phyloP scores from a whole-genome alignment of 1,284 basidiomycete genomes.

The Puccinia horiana region DNA sequence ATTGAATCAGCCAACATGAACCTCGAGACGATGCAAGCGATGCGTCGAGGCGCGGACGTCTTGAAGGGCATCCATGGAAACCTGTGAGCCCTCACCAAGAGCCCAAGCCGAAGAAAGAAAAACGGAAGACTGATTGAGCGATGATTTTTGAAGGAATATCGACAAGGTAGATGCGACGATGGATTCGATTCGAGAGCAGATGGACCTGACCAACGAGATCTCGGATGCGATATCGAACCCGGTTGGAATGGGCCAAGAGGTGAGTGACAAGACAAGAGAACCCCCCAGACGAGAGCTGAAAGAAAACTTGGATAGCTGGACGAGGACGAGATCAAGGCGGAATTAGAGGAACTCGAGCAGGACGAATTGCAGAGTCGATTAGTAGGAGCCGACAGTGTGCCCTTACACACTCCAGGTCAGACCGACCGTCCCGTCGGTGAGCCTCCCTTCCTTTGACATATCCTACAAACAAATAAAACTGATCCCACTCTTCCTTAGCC shows the following conservation, averaged over 20 bases:
- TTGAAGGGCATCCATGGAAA: conserved; percentile 88
- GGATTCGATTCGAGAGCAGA: conserved; percentile 85
- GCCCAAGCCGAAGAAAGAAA: not conserved
- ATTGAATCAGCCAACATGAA: conserved; percentile 98
- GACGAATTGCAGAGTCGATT: conserved; percentile 85
- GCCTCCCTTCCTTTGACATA: conserved; percentile 55
- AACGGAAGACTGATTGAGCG: not conserved
- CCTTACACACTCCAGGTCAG: conserved; percentile 77
- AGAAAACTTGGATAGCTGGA: conserved; percentile 52
- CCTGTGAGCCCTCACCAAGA: conserved; percentile 69
- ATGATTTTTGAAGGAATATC: conserved; percentile 67
- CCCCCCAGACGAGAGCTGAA: no score
- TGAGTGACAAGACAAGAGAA: conserved; percentile 56
- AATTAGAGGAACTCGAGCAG: conserved; percentile 88
- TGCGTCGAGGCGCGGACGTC: conserved; percentile 93
- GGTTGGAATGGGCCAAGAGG: conserved; percentile 66
- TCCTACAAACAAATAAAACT: conserved; percentile 50
- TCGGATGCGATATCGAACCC: conserved; percentile 89
- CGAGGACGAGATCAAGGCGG: conserved; percentile 78
- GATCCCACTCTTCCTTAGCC: conserved; percentile 40
- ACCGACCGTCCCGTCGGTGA: conserved; percentile 64
- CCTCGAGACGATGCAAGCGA: conserved; percentile 93
- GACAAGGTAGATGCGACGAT: conserved; percentile 91
- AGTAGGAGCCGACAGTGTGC: conserved; percentile 84
- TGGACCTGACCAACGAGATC: conserved; percentile 92